phyloP scores from a whole-genome alignment of 2,329 filamentous ascomycete species.

The Rhexocercosporidium sp. region DNA sequence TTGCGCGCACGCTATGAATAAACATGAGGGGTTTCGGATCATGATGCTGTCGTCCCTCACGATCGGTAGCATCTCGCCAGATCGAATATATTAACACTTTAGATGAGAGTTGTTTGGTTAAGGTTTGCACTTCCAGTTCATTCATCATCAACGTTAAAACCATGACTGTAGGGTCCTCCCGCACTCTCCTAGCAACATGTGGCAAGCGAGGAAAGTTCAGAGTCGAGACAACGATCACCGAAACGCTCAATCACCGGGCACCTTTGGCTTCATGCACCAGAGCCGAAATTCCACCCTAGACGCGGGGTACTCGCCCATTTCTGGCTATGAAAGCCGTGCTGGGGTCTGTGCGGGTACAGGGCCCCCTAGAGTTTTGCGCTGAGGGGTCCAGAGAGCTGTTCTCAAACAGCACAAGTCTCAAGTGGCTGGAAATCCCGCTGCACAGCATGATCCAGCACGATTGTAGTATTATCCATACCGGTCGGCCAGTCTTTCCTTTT shows the following conservation, averaged over 20 bases:
- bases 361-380: slow-evolving; percentile 12
- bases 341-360: slow-evolving; percentile 30
- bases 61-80: slow-evolving; percentile 9
- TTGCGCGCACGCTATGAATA: slow-evolving; percentile 9
- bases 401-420: slow-evolving; percentile 32
- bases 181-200: neutral
- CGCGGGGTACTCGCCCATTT: slow-evolving; percentile 27
- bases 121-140: slow-evolving; percentile 8
- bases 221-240: slow-evolving; percentile 18
- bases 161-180: neutral
- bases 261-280: slow-evolving; percentile 20
- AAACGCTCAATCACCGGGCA: slow-evolving; percentile 21
- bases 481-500: neutral
- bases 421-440: neutral
- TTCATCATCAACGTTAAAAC: neutral
- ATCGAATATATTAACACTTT: slow-evolving; percentile 7
- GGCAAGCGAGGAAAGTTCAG: neutral
- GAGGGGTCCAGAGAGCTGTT: slow-evolving; percentile 10
- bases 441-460: slow-evolving; percentile 12
- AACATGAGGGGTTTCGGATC: slow-evolving; percentile 11
- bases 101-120: neutral
- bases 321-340: slow-evolving; percentile 20
- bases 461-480: slow-evolving; percentile 4
- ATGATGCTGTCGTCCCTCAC: neutral
- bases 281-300: slow-evolving; percentile 12